Percentiles rank a stretch among this genome's conserved stretches.
phyloP scores from a whole-genome alignment of 2,329 filamentous ascomycete species.

The Tolypocladium guangdongense region DNA sequence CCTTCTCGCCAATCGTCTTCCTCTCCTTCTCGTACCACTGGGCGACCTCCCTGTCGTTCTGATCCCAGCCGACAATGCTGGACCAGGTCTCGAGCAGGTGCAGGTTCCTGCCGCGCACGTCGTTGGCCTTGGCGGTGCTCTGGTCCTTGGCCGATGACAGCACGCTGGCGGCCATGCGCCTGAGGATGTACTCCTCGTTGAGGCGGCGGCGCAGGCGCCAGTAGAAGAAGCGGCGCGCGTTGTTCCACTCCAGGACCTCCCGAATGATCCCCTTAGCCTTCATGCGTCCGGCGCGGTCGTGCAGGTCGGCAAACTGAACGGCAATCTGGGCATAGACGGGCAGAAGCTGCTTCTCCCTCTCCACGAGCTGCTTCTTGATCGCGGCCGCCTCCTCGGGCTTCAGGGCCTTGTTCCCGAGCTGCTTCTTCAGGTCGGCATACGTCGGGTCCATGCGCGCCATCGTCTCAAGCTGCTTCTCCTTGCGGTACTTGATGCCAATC shows the following conservation, averaged over 20 bases:
- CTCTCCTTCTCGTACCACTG: slow-evolving; percentile 96
- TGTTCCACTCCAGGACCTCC: slow-evolving; percentile 70
- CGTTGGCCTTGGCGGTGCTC: slow-evolving; percentile 31
- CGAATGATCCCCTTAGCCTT: slow-evolving; percentile 94
- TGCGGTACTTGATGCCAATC: slow-evolving; percentile 96
- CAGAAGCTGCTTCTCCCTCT: slow-evolving; percentile 77
- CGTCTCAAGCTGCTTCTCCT: slow-evolving; percentile 92
- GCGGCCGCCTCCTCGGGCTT: slow-evolving; percentile 62
- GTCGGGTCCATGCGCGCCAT: slow-evolving; percentile 87
- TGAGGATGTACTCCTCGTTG: slow-evolving; percentile 95
- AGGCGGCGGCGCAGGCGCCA: slow-evolving; percentile 95
- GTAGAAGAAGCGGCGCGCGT: slow-evolving; percentile 96
- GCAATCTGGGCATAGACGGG: slow-evolving; percentile 93
- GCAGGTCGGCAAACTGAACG: slow-evolving; percentile 93
- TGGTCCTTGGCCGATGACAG: slow-evolving; percentile 17
- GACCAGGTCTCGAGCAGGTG: slow-evolving; percentile 76
- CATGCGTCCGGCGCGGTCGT: slow-evolving; percentile 96
- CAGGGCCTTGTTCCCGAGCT: slow-evolving; percentile 51
- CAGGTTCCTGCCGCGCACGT: slow-evolving; percentile 55
- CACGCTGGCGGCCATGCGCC: slow-evolving; percentile 57
- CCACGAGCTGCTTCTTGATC: slow-evolving; percentile 74
- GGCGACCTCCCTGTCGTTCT: slow-evolving; percentile 72
- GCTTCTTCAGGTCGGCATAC: slow-evolving; percentile 76
- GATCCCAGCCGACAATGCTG: slow-evolving; percentile 63
- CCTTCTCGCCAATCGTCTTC: slow-evolving; percentile 70